Percentiles rank a stretch among this genome's conserved stretches.
phyloP scores from a whole-genome alignment of 2,329 filamentous ascomycete species.

The Didymella segeticola region DNA sequence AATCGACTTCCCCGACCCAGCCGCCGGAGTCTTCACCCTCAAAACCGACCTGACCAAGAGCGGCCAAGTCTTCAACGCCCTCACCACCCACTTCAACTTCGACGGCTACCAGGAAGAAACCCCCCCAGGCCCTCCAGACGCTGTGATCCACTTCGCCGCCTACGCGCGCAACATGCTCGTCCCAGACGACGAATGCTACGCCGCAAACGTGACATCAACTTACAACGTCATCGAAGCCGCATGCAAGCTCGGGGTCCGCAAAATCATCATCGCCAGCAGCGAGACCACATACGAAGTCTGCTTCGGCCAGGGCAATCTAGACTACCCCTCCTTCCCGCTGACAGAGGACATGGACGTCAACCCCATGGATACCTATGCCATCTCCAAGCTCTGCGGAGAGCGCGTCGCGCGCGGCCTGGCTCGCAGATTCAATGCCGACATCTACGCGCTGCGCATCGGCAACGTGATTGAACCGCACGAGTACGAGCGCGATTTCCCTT shows the following conservation, averaged over 20 bases:
- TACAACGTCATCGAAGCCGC: constrained; percentile 71
- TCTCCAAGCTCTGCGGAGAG: constrained; percentile 67
- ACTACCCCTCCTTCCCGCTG: constrained; percentile 65
- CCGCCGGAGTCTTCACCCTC: constrained; percentile 58
- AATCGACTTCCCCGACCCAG: constrained; percentile 53
- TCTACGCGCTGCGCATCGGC: constrained; percentile 67
- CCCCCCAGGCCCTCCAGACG: constrained; percentile 59
- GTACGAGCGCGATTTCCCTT: constrained; percentile 61
- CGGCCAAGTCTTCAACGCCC: constrained; percentile 63
- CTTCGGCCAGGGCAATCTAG: constrained; percentile 64
- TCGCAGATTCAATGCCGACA: constrained; percentile 61
- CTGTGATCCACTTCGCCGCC: constrained; percentile 68
- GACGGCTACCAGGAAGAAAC: constrained; percentile 55
- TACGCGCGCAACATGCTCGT: constrained; percentile 66
- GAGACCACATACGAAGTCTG: constrained; percentile 69
- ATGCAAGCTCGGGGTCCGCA: constrained; percentile 66
- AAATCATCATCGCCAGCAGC: constrained; percentile 66
- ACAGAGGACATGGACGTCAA: constrained; percentile 66
- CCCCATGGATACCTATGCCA: constrained; percentile 68
- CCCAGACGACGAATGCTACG: constrained; percentile 66
- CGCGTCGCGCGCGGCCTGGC: constrained; percentile 64
- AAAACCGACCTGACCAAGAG: constrained; percentile 63
- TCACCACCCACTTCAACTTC: constrained; percentile 63
- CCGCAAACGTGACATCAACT: constrained; percentile 61
- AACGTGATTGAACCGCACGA: constrained; percentile 69